Percentiles rank a stretch among this genome's conserved stretches.
Conservation (phyloP, 331 rosid genomes). For the Phaseolus coccineus region DNA sequence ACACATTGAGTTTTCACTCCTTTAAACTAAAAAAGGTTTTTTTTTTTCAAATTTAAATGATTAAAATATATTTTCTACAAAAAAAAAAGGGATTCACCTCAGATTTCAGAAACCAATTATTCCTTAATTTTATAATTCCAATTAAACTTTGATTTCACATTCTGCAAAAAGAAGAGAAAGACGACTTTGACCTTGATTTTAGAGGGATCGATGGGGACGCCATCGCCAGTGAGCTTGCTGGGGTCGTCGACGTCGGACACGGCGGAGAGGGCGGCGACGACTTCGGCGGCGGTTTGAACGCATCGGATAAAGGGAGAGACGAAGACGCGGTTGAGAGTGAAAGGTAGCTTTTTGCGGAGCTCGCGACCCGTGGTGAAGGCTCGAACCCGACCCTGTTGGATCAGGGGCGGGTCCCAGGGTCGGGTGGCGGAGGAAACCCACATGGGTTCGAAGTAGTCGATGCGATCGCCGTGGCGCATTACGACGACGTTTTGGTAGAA, state of each 20-base stretch:
- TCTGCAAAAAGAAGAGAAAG: not conserved
- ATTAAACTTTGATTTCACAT: too few species aligned
- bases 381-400: constrained; percentile 60
- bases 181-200: constrained; percentile 62
- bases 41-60: too few species aligned
- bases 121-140: too few species aligned
- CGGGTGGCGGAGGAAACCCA: constrained; percentile 63
- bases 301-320: constrained; percentile 96
- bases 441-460: constrained; percentile 63
- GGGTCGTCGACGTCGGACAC: constrained; percentile 47
- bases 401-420: constrained; percentile 89
- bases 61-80: too few species aligned
- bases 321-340: constrained; percentile 69
- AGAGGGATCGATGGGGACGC: constrained; percentile 60
- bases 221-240: constrained; percentile 23
- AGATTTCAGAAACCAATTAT: too few species aligned
- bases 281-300: constrained; percentile 80
- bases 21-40: too few species aligned
- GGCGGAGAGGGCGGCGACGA: constrained; percentile 65
- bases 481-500: constrained; percentile 77
- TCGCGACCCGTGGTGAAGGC: constrained; percentile 69
- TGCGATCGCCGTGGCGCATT: constrained; percentile 96
- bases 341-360: constrained; percentile 54
- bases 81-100: too few species aligned
- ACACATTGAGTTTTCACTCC: not conserved